Evolutionary conservation across 306 rosid species (phyloP), one percentile per base, ranked within the genome.

Genomic region (Ormosia emarginata): DNA sequence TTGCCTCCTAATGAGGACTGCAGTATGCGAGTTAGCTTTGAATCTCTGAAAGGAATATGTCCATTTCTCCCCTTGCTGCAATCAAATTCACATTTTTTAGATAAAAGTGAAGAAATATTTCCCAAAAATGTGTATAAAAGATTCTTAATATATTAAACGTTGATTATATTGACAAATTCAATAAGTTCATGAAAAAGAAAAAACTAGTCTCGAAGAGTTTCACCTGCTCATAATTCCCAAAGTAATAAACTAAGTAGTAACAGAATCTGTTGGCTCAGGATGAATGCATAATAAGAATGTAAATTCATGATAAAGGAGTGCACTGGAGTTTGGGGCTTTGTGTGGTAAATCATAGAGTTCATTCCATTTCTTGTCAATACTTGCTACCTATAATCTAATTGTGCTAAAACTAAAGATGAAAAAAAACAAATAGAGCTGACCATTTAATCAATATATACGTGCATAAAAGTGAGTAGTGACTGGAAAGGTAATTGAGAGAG

Each of bases 1-100:
- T 92, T 93, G 83, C 97, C 99, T 74, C 91, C 98, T 82, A 95
- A 88, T 46, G 98, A 95, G 79, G 99, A 91, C 86, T 95, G 98
- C 81, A 95, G 86, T 74, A 95, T 93, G 74, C 98, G 98, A 84
- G 99, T 93, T 77, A 95, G 90, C 96, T 95, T 95, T 5, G 99
- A 95, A 87, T 95, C 99, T 90, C 99, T 90, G 84, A 88, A 95
- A 76, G 99, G 98, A 85, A 95, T 85, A 63, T 95, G 99, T 79
- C 94, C 95, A 83, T 85, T 92, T 90, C 94, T 87, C 70, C 98
- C 99, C 81, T 93, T 95, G 90, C 99, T 95, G 95, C 84, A 67
- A 70, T 71, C 56, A 79, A 81, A 59, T 61, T 77, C 81, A 67
- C 29, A 52, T 14, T 36, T 43, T 67, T 65, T 37, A 80, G 40